These are phyloP conservation scores for Podaxis sp. DNA, from an alignment of 768 basidiomycete species.

Conservation along the genomic window DNA sequence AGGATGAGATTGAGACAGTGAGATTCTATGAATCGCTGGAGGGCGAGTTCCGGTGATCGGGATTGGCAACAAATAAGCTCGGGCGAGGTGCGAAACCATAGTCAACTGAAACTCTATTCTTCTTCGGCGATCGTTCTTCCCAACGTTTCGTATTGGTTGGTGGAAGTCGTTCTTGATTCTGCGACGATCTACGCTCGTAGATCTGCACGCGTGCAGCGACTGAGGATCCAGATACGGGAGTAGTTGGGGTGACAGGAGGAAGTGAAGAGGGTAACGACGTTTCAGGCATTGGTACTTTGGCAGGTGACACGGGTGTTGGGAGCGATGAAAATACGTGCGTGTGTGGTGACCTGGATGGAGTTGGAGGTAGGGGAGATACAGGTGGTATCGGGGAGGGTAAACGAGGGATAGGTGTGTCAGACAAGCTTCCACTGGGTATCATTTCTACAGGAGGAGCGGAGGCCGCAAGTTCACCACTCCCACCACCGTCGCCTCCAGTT, in stretches of 20 bases:
- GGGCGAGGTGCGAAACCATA: slow-evolving; percentile 68
- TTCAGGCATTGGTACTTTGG: slow-evolving; percentile 7
- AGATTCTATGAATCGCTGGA: slow-evolving; percentile 17
- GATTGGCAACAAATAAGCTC: slow-evolving; percentile 74
- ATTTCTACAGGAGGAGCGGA: slow-evolving; percentile 35
- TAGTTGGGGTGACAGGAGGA: slow-evolving; percentile 16
- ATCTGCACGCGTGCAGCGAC: slow-evolving; percentile 55
- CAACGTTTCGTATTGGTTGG: slow-evolving; percentile 39
- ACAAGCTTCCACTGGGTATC: slow-evolving; percentile 12
- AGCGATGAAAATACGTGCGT: not conserved
- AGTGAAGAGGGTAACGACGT: slow-evolving; percentile 6
- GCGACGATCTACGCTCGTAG: slow-evolving; percentile 60
- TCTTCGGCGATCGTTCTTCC: slow-evolving; percentile 37
- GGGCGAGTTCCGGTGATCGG: slow-evolving; percentile 38
- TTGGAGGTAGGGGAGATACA: slow-evolving; percentile 9
- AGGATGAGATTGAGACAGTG: slow-evolving; percentile 7
- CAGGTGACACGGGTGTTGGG: not conserved
- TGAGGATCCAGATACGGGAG: slow-evolving; percentile 22
- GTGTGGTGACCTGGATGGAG: not conserved
- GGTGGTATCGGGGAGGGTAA: slow-evolving; percentile 1
- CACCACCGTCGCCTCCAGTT: slow-evolving; percentile 11
- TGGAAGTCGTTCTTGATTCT: slow-evolving; percentile 34
- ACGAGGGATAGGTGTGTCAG: not conserved
- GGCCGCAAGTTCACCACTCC: slow-evolving; percentile 16
- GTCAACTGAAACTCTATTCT: slow-evolving; percentile 38